phyloP scores from a whole-genome alignment of 345 rosid genomes.

The Syzygium oleosum region DNA sequence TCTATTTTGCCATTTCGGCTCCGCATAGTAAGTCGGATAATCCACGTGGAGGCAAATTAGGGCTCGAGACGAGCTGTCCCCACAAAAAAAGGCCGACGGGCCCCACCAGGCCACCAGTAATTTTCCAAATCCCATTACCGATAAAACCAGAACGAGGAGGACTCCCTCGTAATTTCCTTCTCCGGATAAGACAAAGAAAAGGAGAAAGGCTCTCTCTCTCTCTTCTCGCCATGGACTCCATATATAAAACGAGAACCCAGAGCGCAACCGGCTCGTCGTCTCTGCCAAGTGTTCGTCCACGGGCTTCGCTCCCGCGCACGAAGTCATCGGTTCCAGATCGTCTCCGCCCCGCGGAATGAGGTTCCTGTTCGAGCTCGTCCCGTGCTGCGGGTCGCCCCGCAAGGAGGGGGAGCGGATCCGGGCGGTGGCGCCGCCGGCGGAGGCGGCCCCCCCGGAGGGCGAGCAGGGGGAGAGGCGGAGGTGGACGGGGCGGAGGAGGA shows the following conservation, averaged over 20 bases:
- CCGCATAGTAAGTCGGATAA: neutral
- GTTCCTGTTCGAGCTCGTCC: constrained; percentile 39
- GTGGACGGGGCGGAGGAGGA: constrained; percentile 12
- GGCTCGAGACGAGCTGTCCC: neutral
- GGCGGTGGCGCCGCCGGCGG: neutral
- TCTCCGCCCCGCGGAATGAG: neutral
- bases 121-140: neutral
- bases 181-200: neutral
- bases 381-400: constrained; percentile 24
- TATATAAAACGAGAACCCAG: neutral
- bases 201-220: neutral
- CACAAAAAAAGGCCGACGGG: neutral
- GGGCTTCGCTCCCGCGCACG: neutral
- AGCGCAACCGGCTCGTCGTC: neutral
- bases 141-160: neutral
- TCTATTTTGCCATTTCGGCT: neutral
- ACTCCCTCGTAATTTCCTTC: neutral
- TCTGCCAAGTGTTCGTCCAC: neutral
- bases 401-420: neutral
- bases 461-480: constrained; percentile 2
- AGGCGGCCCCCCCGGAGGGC: neutral
- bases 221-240: neutral
- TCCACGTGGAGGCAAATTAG: neutral
- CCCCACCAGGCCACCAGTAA: neutral
- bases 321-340: neutral